phyloP scores from a whole-genome alignment of 2,329 filamentous ascomycete genomes.

The Paracoccidioides lutzii region DNA sequence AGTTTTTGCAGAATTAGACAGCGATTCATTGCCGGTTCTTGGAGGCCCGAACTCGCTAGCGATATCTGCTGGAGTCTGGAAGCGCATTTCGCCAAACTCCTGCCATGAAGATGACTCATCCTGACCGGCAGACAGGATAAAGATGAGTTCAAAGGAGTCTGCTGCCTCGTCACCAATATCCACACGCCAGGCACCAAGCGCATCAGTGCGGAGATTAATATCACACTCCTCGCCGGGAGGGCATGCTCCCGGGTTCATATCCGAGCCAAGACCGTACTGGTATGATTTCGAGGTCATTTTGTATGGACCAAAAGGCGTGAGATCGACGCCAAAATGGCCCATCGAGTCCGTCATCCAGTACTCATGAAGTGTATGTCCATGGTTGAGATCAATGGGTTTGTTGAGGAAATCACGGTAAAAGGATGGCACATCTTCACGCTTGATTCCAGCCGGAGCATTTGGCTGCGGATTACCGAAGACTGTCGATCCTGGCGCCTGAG shows the following conservation, averaged over 20 bases:
- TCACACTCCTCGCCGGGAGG: constrained; percentile 7
- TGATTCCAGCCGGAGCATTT: constrained; percentile 7
- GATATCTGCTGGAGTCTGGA: constrained; percentile 8
- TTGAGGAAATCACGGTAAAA: constrained; percentile 13
- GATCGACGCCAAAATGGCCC: constrained; percentile 11
- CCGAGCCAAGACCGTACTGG: constrained; percentile 8
- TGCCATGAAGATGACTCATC: constrained; percentile 12
- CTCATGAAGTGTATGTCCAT: constrained; percentile 11
- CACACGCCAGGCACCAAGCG: constrained; percentile 11
- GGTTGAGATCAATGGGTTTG: constrained; percentile 10
- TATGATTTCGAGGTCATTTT: constrained; percentile 8
- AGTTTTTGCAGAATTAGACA: constrained; percentile 7
- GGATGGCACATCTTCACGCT: constrained; percentile 6
- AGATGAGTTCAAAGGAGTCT: constrained; percentile 10
- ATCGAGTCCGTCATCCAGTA: constrained; percentile 13
- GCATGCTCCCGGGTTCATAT: constrained; percentile 9
- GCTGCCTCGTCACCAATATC: constrained; percentile 10
- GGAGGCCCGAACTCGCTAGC: constrained; percentile 8
- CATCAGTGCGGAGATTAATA: constrained; percentile 8
- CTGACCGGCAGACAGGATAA: constrained; percentile 12
- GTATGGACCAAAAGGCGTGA: constrained; percentile 11
- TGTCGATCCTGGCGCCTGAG: constrained; percentile 4
- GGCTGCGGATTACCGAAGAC: constrained; percentile 11
- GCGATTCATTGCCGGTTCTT: constrained; percentile 3
- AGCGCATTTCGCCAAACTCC: constrained; percentile 13